Evolutionary conservation across 345 rosid genomes (phyloP), one percentile per base, ranked within the genome.

Genomic region (Citrus sp.): DNA sequence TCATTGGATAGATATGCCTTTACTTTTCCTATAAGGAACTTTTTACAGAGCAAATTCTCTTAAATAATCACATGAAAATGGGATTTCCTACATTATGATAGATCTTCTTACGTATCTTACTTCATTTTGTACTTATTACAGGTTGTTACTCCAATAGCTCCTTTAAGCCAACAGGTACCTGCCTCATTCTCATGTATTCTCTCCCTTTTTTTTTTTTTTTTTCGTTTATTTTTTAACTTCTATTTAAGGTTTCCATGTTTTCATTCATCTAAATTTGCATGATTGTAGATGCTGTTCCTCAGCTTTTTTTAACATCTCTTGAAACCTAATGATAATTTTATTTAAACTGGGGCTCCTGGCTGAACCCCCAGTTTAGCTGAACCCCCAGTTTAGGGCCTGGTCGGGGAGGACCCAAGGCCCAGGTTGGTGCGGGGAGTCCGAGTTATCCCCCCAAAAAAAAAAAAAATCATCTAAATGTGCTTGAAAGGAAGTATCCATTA

Each of bases 81-180:
- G 8, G 35, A 12, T 62, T 25, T 66, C 70, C 70, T 67, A n/a
- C 10, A 54, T 80, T 79, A 32, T 4, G 9, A 64, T 61, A 30
- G 46, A 74, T 74, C 16, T 22, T 49, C 34, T 73, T 54, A 49
- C 42, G 32, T 12, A 10, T 62, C 64, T 1, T 68, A 16, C 56
- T 59, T 55, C 27, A 27, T 74, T 21, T 14, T 56, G 35, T 83
- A 37, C 1, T 64, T 73, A 70, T 67, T 80, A 82, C 93, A 94
- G 99, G 98, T 94, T 73, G 98, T 96, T 82, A 94, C 99, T 73
- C 99, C 98, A 2, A 97, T 96, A 72, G 98, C 99, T 72, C 99
- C 98, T 77, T 81, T 96, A 80, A 94, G 98, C 80, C 98, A 96
- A 82, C 98, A 96, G 98, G 99, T 96, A 86, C 63, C 59, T 72